These are phyloP conservation scores for Apophysomyces trapeziformis DNA, from an alignment of 371 early-diverging fungal genomes.

Conservation along the genomic window DNA sequence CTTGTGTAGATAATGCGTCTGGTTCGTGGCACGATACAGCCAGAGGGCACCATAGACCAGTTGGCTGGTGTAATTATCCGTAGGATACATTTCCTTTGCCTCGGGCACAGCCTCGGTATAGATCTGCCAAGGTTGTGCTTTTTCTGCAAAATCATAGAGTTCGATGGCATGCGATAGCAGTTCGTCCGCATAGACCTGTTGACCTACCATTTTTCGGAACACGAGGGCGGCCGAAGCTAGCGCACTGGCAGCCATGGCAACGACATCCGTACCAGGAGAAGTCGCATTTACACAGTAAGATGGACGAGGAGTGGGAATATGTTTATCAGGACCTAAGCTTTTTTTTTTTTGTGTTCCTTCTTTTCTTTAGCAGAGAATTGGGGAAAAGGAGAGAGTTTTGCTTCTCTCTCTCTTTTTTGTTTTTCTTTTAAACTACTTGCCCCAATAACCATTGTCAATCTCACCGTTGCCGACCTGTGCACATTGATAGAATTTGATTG, in stretches of 20 bases:
- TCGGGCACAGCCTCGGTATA: conserved; percentile 55
- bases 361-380: no score
- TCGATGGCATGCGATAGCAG: background rate
- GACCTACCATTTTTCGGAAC: conserved; percentile 44
- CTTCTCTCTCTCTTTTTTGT: background rate
- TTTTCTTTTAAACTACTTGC: conserved; percentile 4
- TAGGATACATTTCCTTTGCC: conserved; percentile 42
- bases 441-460: conserved; percentile 42
- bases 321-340: conserved; percentile 25
- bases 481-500: no score
- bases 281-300: conserved; percentile 38
- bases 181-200: conserved; percentile 24
- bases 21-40: conserved; percentile 61
- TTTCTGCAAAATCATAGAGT: conserved; percentile 55
- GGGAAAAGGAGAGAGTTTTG: background rate
- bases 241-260: conserved; percentile 53
- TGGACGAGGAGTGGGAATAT: conserved; percentile 49
- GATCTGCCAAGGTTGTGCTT: conserved; percentile 54
- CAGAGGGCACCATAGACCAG: conserved; percentile 66
- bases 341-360: no score
- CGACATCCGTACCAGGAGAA: conserved; percentile 55
- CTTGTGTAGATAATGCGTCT: conserved; percentile 44
- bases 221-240: conserved; percentile 56
- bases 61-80: conserved; percentile 55
- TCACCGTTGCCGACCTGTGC: conserved; percentile 30